Percentiles rank a stretch among this genome's conserved stretches.
phyloP scores from a whole-genome alignment of 2,329 filamentous ascomycete genomes.

The Alternaria brassicae region DNA sequence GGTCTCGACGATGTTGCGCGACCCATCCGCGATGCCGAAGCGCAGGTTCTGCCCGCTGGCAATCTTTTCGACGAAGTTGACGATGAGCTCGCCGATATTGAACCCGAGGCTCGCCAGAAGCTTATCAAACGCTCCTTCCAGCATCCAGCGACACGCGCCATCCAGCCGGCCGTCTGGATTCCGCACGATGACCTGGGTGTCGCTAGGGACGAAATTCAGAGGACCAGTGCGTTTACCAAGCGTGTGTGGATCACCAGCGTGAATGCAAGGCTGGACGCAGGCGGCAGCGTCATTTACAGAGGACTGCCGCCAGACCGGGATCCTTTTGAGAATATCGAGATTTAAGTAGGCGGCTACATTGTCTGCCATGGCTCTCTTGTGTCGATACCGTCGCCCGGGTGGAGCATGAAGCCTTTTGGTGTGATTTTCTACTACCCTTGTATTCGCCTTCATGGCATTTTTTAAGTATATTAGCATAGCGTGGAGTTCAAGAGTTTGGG shows the following conservation, averaged over 20 bases:
- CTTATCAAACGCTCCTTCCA: slow-evolving; percentile 89
- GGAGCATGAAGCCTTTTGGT: background rate
- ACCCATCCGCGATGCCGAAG: slow-evolving; percentile 47
- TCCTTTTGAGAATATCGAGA: slow-evolving; percentile 51
- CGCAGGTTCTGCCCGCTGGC: slow-evolving; percentile 69
- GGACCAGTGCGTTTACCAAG: slow-evolving; percentile 75
- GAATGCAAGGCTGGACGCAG: slow-evolving; percentile 84
- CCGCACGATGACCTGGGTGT: slow-evolving; percentile 89
- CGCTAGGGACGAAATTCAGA: slow-evolving; percentile 85
- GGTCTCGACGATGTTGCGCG: slow-evolving; percentile 40
- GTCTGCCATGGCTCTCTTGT: background rate
- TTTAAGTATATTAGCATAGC: slow-evolving; percentile 2
- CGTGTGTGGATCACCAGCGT: slow-evolving; percentile 93
- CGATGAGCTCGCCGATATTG: slow-evolving; percentile 94
- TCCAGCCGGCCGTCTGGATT: slow-evolving; percentile 90
- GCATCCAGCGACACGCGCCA: slow-evolving; percentile 84
- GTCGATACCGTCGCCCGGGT: background rate
- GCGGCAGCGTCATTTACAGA: slow-evolving; percentile 82
- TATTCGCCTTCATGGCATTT: background rate
- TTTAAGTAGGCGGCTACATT: slow-evolving; percentile 23
- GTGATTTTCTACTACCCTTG: slow-evolving; percentile 1
- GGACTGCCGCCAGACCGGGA: slow-evolving; percentile 80
- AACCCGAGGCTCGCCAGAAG: slow-evolving; percentile 84
- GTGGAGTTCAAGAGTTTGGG: background rate
- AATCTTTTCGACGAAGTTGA: slow-evolving; percentile 86